phyloP scores from a whole-genome alignment of 495 filamentous ascomycete genomes.

The Trichoderma asperelloides region DNA sequence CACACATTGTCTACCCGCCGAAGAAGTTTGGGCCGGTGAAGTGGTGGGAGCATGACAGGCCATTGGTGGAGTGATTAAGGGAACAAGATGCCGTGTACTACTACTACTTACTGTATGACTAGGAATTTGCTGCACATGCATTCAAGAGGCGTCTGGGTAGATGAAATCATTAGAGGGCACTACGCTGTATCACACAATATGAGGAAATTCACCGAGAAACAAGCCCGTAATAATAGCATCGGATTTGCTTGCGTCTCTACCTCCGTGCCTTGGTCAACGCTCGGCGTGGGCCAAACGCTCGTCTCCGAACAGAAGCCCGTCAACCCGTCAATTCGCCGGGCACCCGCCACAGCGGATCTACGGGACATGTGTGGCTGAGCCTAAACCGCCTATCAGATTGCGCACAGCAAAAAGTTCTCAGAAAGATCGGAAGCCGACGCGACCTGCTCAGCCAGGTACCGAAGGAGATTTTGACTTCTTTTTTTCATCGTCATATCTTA shows the following conservation, averaged over 20 bases:
- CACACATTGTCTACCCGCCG: slow-evolving; percentile 54
- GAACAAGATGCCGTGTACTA: not conserved
- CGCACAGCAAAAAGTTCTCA: not conserved
- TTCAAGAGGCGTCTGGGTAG: not conserved
- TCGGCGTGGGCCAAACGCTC: not conserved
- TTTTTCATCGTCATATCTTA: not conserved
- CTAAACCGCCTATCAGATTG: not conserved
- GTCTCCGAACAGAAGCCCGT: not conserved
- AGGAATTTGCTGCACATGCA: not conserved
- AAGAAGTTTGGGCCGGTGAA: slow-evolving; percentile 38
- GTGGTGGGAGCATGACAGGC: slow-evolving; percentile 35
- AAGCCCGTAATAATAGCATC: no score
- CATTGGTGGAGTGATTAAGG: slow-evolving; percentile 10
- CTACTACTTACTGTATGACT: not conserved
- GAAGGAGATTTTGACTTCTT: not conserved
- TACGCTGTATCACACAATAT: not conserved
- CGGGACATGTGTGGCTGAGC: not conserved
- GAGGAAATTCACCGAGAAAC: no score
- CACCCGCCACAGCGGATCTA: not conserved
- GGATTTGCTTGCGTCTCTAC: no score
- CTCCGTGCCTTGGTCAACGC: no score
- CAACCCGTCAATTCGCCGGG: not conserved
- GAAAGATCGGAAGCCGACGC: not conserved
- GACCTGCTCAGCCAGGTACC: not conserved
- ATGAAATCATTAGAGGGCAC: not conserved